Conservation (phyloP, 2,329 filamentous ascomycete species). For the Botryotinia globosa region DNA sequence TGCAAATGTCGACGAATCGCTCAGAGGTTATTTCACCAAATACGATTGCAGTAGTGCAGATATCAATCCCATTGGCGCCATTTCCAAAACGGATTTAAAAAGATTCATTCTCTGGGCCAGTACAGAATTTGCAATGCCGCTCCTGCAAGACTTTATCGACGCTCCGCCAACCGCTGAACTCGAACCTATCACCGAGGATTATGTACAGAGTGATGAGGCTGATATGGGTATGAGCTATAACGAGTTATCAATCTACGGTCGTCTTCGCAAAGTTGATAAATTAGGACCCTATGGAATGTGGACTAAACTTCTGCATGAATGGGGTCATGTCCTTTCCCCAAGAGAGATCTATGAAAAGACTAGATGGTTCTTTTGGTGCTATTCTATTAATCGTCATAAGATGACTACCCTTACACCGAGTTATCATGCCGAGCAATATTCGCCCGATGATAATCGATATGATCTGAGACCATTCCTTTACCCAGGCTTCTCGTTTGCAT, state of each 20-base stretch:
- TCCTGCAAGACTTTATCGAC: slow-evolving; percentile 63
- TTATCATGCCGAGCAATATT: slow-evolving; percentile 34
- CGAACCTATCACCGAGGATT: slow-evolving; percentile 58
- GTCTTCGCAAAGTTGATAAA: slow-evolving; percentile 47
- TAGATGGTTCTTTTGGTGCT: slow-evolving; percentile 38
- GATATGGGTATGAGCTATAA: slow-evolving; percentile 55
- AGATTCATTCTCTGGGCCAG: slow-evolving; percentile 66
- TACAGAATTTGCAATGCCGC: slow-evolving; percentile 58
- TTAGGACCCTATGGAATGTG: slow-evolving; percentile 41
- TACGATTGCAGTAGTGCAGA: slow-evolving; percentile 39
- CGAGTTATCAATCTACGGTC: slow-evolving; percentile 47
- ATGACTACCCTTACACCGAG: slow-evolving; percentile 29
- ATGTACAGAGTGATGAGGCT: slow-evolving; percentile 46
- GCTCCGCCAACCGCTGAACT: slow-evolving; percentile 62
- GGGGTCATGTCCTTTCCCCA: slow-evolving; percentile 17
- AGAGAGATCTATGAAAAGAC: slow-evolving; percentile 16
- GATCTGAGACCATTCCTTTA: slow-evolving; percentile 56
- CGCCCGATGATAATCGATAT: slow-evolving; percentile 54
- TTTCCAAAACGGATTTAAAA: slow-evolving; percentile 66
- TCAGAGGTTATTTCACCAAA: slow-evolving; percentile 63
- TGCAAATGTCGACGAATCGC: slow-evolving; percentile 60
- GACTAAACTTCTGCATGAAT: slow-evolving; percentile 18
- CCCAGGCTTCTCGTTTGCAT: slow-evolving; percentile 34
- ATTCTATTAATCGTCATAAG: slow-evolving; percentile 62
- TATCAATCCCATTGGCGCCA: slow-evolving; percentile 62